Evolutionary conservation across 2,329 filamentous ascomycete species (phyloP).

Genomic region (Claviceps sp.): DNA sequence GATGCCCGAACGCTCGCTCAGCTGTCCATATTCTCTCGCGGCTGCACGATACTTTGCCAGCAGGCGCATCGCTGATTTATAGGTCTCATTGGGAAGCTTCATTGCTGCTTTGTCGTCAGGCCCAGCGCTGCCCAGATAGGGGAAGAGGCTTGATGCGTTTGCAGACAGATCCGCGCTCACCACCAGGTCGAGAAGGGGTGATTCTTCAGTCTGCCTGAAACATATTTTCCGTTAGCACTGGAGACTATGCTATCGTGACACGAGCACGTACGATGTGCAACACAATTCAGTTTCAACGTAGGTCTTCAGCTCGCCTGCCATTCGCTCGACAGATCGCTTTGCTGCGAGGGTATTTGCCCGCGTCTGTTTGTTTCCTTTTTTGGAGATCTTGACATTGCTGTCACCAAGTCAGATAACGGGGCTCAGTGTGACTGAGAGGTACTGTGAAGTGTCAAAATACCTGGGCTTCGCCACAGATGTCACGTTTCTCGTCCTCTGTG

Average conservation of each 20-base stretch:
- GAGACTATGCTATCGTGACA: neutral
- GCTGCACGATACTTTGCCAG: constrained; percentile 10
- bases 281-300: constrained; percentile 1
- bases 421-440: neutral
- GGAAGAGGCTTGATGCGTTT: neutral
- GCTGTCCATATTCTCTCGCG: constrained; percentile 12
- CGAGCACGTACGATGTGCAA: neutral
- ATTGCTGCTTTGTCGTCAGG: neutral
- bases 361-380: neutral
- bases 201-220: neutral
- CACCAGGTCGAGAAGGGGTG: neutral
- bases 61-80: neutral
- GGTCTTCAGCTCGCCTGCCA: constrained; percentile 1
- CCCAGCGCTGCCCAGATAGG: neutral
- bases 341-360: constrained; percentile 1
- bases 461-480: neutral
- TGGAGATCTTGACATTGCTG: neutral
- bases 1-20: constrained; percentile 8
- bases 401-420: neutral
- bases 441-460: neutral
- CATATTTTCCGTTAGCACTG: neutral
- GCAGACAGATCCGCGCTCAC: neutral
- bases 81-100: neutral
- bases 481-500: neutral
- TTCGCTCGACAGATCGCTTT: constrained; percentile 1